These are phyloP conservation scores for Auricularia heimuer DNA, from an alignment of 768 basidiomycete genomes.

Conservation along the genomic window DNA sequence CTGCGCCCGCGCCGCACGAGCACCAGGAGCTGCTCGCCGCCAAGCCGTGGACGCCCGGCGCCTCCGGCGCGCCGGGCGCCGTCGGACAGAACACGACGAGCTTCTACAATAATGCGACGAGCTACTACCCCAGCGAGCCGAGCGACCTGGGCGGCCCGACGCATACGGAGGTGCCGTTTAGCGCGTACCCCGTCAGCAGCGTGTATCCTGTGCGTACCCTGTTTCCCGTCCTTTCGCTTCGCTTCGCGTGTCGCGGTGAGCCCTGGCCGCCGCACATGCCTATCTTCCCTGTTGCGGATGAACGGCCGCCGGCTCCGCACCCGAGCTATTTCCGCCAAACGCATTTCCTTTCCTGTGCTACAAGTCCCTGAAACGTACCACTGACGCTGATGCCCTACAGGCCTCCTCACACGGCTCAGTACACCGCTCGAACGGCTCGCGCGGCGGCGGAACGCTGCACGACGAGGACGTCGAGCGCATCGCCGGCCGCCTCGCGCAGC, in stretches of 20 bases:
- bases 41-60: not conserved
- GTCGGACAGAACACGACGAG: not conserved
- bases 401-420: not conserved
- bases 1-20: not conserved
- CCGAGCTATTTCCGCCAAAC: too few species aligned
- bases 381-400: not conserved
- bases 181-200: not conserved
- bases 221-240: too few species aligned
- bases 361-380: not conserved
- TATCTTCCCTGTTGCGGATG: too few species aligned
- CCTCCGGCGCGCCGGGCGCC: not conserved
- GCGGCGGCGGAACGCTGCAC: not conserved
- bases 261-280: too few species aligned
- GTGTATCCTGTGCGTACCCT: not conserved
- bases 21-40: not conserved
- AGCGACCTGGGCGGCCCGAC: not conserved
- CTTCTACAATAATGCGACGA: not conserved
- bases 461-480: not conserved
- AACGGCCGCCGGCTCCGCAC: too few species aligned
- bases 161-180: not conserved
- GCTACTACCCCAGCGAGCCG: not conserved
- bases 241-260: too few species aligned
- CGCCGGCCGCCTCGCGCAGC: not conserved
- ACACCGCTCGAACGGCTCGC: not conserved
- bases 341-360: not conserved